Percentiles rank a stretch among this genome's conserved stretches.
Conservation (phyloP, 1,284 basidiomycete species). For the Chalciporus sp. region DNA sequence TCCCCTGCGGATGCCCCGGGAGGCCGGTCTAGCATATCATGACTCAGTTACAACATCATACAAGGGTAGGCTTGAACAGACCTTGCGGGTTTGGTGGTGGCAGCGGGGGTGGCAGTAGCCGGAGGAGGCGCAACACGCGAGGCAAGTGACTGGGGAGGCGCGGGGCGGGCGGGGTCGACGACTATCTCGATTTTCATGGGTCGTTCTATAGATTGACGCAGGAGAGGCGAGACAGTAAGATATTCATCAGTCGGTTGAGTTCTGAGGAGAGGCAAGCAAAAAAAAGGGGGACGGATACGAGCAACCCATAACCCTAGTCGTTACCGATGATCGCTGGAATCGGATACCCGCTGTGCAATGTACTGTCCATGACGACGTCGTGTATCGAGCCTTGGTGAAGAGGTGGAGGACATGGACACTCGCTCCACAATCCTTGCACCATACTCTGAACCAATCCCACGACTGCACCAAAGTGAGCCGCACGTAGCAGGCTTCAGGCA, state of each 20-base stretch:
- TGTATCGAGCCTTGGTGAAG: constrained; percentile 31
- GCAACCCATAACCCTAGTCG: constrained; percentile 36
- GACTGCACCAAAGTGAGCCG: constrained; percentile 33
- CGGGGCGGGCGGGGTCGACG: constrained; percentile 82
- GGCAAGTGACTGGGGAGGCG: constrained; percentile 60
- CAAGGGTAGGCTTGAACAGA: constrained; percentile 33
- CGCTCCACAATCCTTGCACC: constrained; percentile 38
- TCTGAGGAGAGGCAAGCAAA: constrained; percentile 49
- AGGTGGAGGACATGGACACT: constrained; percentile 26
- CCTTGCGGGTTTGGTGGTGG: constrained; percentile 43
- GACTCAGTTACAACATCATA: constrained; percentile 11
- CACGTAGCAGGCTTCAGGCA: constrained; percentile 28
- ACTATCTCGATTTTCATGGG: constrained; percentile 99
- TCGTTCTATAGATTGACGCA: constrained; percentile 67
- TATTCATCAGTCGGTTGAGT: constrained; percentile 66
- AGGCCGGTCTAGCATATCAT: constrained; percentile 20
- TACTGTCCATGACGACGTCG: constrained; percentile 25
- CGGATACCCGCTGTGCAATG: constrained; percentile 44
- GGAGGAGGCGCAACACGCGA: constrained; percentile 70
- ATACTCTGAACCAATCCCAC: constrained; percentile 35
- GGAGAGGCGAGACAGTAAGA: constrained; percentile 40
- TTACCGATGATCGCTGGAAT: constrained; percentile 42
- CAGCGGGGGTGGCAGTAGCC: constrained; percentile 26
- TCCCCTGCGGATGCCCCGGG: constrained; percentile 54
- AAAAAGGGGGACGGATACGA: constrained; percentile 40